These are phyloP conservation scores for Phytophthora macrochlamydospora DNA, from an alignment of 352 stramenopile genomes.

Conservation along the genomic window DNA sequence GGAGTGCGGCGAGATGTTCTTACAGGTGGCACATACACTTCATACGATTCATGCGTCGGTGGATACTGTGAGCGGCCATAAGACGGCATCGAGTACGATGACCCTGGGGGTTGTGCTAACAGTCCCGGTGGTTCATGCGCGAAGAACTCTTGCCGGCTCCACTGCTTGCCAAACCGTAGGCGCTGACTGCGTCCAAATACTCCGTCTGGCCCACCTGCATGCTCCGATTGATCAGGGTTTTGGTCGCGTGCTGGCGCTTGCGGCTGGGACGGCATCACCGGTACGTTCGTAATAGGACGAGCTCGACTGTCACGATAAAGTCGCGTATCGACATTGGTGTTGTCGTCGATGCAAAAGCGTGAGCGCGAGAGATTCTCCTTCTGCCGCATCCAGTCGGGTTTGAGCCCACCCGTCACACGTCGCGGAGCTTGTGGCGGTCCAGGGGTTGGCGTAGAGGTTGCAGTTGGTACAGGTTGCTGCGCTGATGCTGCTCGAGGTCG, in stretches of 20 bases:
- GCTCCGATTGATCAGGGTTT: conserved; percentile 41
- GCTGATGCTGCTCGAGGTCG: conserved; percentile 3
- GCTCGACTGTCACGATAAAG: conserved; percentile 45
- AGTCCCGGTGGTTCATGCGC: neutral
- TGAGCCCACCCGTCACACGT: conserved; percentile 43
- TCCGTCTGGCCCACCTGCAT: conserved; percentile 48
- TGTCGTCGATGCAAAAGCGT: conserved; percentile 67
- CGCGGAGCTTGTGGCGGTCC: conserved; percentile 17
- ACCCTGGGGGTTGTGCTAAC: conserved; percentile 27
- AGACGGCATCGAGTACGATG: conserved; percentile 27
- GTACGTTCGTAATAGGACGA: conserved; percentile 25
- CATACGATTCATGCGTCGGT: conserved; percentile 12
- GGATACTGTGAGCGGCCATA: conserved; percentile 32
- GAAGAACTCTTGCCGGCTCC: conserved; percentile 60
- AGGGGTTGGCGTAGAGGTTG: neutral
- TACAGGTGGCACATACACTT: conserved; percentile 21
- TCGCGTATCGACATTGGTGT: conserved; percentile 50
- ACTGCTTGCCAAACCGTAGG: conserved; percentile 65
- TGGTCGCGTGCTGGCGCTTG: conserved; percentile 14
- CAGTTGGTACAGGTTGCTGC: neutral
- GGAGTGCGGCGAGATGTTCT: conserved; percentile 18
- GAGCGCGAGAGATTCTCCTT: conserved; percentile 63
- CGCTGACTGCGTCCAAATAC: conserved; percentile 65
- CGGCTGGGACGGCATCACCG: conserved; percentile 14
- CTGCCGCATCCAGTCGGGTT: conserved; percentile 75